Evolutionary conservation across 768 basidiomycete species (phyloP).

Genomic region (Calocera cornea): DNA sequence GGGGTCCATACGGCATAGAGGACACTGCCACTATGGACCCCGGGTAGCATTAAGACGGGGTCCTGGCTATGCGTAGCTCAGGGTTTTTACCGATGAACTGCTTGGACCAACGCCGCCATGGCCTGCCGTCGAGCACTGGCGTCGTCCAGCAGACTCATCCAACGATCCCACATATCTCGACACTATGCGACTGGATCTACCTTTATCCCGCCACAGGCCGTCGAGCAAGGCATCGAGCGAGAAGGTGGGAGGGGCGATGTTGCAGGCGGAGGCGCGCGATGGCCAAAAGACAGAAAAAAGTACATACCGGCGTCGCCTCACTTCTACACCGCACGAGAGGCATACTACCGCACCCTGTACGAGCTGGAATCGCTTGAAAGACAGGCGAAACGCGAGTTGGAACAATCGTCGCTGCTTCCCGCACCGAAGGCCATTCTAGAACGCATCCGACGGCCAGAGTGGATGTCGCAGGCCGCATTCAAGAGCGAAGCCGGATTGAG

Average conservation of each 20-base stretch:
- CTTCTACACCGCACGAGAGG: constrained; percentile 71
- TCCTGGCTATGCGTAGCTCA: too few species aligned
- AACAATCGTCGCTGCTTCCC: constrained; percentile 55
- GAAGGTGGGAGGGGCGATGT: too few species aligned
- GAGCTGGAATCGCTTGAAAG: constrained; percentile 52
- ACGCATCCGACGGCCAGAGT: constrained; percentile 47
- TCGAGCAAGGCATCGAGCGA: background rate
- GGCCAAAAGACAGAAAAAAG: background rate
- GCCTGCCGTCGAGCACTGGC: too few species aligned
- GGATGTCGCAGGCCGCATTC: constrained; percentile 55
- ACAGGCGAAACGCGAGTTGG: constrained; percentile 45
- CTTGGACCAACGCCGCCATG: too few species aligned
- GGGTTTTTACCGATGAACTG: too few species aligned
- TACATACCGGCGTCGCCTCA: constrained; percentile 47
- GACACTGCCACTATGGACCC: too few species aligned
- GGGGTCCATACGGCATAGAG: too few species aligned
- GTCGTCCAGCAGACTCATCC: too few species aligned
- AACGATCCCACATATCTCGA: too few species aligned
- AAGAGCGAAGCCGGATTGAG: constrained; percentile 39
- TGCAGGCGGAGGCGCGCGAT: too few species aligned
- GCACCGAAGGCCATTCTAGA: constrained; percentile 57
- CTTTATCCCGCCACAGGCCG: background rate
- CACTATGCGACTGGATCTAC: background rate
- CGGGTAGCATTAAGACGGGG: too few species aligned
- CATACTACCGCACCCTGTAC: constrained; percentile 58